These are phyloP conservation scores for Ceratocystis papillata DNA, from an alignment of 2,329 filamentous ascomycete genomes.

Conservation along the genomic window DNA sequence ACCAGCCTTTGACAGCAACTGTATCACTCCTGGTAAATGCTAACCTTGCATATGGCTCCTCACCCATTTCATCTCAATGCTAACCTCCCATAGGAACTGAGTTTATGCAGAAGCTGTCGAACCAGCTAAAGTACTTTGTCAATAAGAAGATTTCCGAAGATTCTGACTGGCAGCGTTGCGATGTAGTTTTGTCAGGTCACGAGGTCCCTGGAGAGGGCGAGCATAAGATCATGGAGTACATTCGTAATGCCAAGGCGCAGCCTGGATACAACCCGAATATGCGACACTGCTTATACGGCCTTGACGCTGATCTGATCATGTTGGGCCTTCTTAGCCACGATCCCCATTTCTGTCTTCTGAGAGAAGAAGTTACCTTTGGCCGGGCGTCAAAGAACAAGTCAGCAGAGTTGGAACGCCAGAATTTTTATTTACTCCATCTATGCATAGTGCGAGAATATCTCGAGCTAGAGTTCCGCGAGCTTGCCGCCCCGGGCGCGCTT, in stretches of 20 bases:
- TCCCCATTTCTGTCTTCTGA: slow-evolving; percentile 91
- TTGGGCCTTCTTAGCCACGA: slow-evolving; percentile 92
- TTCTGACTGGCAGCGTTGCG: slow-evolving; percentile 91
- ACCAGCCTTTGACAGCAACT: slow-evolving; percentile 95
- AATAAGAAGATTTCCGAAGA: slow-evolving; percentile 98
- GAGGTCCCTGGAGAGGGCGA: slow-evolving; percentile 97
- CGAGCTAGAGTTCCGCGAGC: slow-evolving; percentile 90
- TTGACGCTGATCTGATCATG: slow-evolving; percentile 98
- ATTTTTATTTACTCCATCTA: slow-evolving; percentile 94
- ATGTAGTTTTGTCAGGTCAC: slow-evolving; percentile 91
- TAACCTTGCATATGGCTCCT: not conserved
- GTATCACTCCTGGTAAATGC: slow-evolving; percentile 71
- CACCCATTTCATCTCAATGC: not conserved
- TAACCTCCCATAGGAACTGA: slow-evolving; percentile 49
- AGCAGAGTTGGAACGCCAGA: slow-evolving; percentile 95
- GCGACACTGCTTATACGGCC: slow-evolving; percentile 90
- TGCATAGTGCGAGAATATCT: slow-evolving; percentile 96
- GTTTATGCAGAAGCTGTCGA: slow-evolving; percentile 94
- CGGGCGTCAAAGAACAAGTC: slow-evolving; percentile 77
- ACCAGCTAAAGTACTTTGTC: slow-evolving; percentile 94
- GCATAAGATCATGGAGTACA: slow-evolving; percentile 99
- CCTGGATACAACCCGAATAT: slow-evolving; percentile 85
- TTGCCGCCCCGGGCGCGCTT: slow-evolving; percentile 62
- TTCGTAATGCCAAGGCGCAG: slow-evolving; percentile 92
- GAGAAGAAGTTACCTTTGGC: slow-evolving; percentile 96